These are phyloP conservation scores for Solanum sparsipilum DNA, from an alignment of 257 asterid genomes.

Conservation along the genomic window DNA sequence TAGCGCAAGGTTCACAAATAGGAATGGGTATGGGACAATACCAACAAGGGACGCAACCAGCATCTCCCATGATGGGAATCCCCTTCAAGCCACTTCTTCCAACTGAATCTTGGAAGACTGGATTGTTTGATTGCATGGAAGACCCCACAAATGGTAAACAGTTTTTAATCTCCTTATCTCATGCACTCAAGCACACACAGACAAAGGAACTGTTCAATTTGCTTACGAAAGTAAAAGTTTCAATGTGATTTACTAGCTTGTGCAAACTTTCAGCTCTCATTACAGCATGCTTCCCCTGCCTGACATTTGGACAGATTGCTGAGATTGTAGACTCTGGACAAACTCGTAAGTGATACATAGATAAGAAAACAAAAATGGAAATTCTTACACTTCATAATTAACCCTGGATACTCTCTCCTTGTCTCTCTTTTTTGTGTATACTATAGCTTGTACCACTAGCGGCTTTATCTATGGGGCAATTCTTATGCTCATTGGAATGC, in stretches of 20 bases:
- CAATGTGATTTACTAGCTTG: not conserved
- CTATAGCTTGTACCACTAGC: constrained; percentile 47
- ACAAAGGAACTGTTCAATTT: not conserved
- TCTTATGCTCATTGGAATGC: constrained; percentile 29
- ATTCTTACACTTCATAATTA: not conserved
- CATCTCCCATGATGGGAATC: not conserved
- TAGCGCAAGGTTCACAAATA: not conserved
- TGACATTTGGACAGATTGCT: constrained; percentile 60
- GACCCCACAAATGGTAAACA: constrained; percentile 44
- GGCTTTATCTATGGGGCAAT: constrained; percentile 37
- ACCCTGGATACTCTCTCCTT: not conserved
- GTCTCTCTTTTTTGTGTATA: not conserved
- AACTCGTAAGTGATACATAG: constrained; percentile 23
- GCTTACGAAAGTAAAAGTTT: not conserved
- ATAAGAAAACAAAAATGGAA: not conserved
- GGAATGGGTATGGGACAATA: not conserved
- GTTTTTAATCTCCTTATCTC: not conserved
- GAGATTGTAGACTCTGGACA: constrained; percentile 45
- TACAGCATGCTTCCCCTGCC: constrained; percentile 26
- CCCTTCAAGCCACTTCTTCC: not conserved
- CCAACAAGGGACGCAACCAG: not conserved
- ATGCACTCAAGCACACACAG: not conserved
- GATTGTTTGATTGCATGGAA: constrained; percentile 42
- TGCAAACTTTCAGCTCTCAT: constrained; percentile 18
- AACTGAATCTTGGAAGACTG: constrained; percentile 27